phyloP scores from a whole-genome alignment of 2,329 filamentous ascomycete species.

The Penicillium hesseltinei region DNA sequence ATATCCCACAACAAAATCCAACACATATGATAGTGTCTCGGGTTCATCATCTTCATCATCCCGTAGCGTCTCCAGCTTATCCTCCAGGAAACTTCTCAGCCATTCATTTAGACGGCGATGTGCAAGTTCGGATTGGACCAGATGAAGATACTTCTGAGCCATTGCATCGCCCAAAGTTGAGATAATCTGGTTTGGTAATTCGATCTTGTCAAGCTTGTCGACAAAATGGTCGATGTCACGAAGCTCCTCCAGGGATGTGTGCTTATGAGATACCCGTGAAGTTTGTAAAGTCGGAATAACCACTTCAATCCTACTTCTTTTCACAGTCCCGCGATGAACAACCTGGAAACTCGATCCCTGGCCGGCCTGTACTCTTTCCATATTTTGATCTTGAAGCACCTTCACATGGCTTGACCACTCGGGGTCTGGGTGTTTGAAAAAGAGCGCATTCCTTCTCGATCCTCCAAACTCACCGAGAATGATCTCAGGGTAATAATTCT shows the following conservation, averaged over 20 bases:
- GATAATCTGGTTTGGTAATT: constrained; percentile 77
- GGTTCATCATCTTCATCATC: constrained; percentile 49
- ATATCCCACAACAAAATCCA: constrained; percentile 36
- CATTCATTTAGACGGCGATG: constrained; percentile 38
- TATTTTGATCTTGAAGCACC: constrained; percentile 61
- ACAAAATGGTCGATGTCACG: constrained; percentile 69
- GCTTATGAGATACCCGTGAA: constrained; percentile 64
- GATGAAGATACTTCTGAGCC: constrained; percentile 70
- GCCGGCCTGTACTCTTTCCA: constrained; percentile 42
- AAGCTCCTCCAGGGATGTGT: constrained; percentile 68
- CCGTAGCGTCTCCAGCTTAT: constrained; percentile 34
- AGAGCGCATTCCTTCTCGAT: constrained; percentile 35
- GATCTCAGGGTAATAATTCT: constrained; percentile 87
- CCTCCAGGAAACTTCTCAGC: constrained; percentile 40
- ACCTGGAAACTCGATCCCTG: constrained; percentile 63
- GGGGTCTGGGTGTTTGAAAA: constrained; percentile 65
- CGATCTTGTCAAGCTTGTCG: constrained; percentile 70
- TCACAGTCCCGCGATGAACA: constrained; percentile 52
- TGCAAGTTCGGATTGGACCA: constrained; percentile 60
- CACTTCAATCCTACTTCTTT: constrained; percentile 50
- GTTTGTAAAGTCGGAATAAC: constrained; percentile 70
- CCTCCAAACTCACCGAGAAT: constrained; percentile 68
- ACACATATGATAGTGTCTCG: constrained; percentile 37
- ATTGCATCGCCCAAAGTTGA: constrained; percentile 73
- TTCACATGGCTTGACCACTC: constrained; percentile 70